Base-by-base conservation (phyloP, 1,139 yeast genomes). In the Kurtzmaniella quercitrusa region DNA sequence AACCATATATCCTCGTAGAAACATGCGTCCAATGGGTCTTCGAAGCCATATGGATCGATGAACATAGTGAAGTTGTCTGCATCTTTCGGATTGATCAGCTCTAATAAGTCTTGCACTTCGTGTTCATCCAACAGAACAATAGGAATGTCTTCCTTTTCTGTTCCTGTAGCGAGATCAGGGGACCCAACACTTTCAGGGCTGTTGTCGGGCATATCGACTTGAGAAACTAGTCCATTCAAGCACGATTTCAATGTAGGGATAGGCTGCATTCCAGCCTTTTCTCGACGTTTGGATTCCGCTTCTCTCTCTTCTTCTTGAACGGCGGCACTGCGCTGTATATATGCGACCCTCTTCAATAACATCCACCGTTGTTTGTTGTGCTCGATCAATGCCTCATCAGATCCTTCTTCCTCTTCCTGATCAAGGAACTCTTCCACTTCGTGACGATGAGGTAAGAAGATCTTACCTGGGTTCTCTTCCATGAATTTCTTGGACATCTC, bases 1-100 rank as follows among this genome's bases (percentile, higher is more conserved):
- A 75, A 79, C 97, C 97, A 93, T n/a, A 84, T 63, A 52, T 89
- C 96, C 54, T 86, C 93, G 57, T 82, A 88, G 59, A 94, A 93
- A 3, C 77, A 79, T 10, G 79, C 84, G 48, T 76, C 79, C 40
- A 93, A 62, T 0, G 98, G 98, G 64, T 94, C 99, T 48, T 77
- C 83, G 60, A 94, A 89, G 1, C 79, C 74, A 60, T 87, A 89
- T 0, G 98, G 98, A 59, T 90, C 97, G 46, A 93, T 74, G 47
- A 82, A 84, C 37, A 69, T 73, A 42, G 67, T 60, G 54, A 66
- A 63, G 38, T 61, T 56, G 12, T 63, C 61, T 11, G 47, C 50
- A 15, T 62, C 60, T 31, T 63, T 55, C 8, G 70, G 61, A 18
- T 63, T 66, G 21, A 76, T 50, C 12, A 64, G 54, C 5, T 66